Base-by-base conservation (phyloP, 139 green algal species). In the Chlamydomonas sphaeroides region DNA sequence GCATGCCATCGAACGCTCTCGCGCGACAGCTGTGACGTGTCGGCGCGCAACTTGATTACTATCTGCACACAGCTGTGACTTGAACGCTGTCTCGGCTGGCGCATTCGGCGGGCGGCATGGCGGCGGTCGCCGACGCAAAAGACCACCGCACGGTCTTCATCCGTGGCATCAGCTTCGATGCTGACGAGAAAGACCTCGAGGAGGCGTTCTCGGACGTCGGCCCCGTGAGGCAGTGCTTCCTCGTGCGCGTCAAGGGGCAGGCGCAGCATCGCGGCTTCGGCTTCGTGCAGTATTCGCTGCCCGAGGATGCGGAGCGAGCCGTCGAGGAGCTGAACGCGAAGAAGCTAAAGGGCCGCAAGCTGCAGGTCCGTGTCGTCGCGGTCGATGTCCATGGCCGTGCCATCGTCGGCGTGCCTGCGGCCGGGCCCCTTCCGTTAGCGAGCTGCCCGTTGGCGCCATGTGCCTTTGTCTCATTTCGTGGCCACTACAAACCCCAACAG, bases 221-320 rank as follows among this genome's bases (percentile, higher is more conserved):
- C 0, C 95, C 95, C 5, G 90, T 98, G 17, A 90, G 93, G 35
- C 88, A 92, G 25, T 93, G 90, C 65, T 98, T 98, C 69, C 78
- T 98, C 5, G 90, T 98, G 21, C 88, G 88, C 18, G 83, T 79
- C 39, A 93, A 93, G 82, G 89, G 85, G 6, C 65, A 68, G 33
- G 68, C 78, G 30, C 86, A 80, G 26, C 93, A 96, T 77, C 89
- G 88, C 51, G 96, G 96, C 35, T 97, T 92, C 68, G 95, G 94
- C 33, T 98, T 97, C 65, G 95, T 98, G 56, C 85, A 94, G 48
- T 98, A 93, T 89, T 92, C 96, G 0, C 67, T 98, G 53, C 68
- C 80, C 28, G 94, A 98, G 73, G 96, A 98, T 80, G 96, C 96
- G 17, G 86, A 92, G 39, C 84, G 90, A 0, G 96, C 96, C 15